A percentile compares a stretch with the other conserved stretches of the same genome.
phyloP scores from a whole-genome alignment of 1,139 yeast species.

The Williopsis jadinii region DNA sequence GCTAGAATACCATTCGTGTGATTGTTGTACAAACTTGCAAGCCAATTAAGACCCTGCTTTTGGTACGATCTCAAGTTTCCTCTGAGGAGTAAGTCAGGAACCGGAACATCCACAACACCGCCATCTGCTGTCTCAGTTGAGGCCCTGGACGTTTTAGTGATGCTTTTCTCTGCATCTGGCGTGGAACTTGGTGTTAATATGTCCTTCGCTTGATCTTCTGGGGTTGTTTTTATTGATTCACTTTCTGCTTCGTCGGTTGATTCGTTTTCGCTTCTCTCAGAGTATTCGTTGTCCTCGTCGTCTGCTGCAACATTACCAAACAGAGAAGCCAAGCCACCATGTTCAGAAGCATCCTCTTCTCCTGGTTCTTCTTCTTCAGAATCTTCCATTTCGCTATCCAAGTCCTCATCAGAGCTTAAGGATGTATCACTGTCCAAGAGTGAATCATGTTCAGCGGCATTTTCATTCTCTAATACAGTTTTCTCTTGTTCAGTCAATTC shows the following conservation, averaged over 20 bases:
- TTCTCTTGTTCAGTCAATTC: conserved; percentile 21
- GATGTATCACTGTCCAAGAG: conserved; percentile 22
- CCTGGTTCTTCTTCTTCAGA: conserved; percentile 7
- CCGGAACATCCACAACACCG: conserved; percentile 63
- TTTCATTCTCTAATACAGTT: conserved; percentile 16
- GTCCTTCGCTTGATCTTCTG: conserved; percentile 2
- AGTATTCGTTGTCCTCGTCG: conserved; percentile 19
- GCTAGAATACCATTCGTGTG: conserved; percentile 96
- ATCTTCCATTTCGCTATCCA: conserved; percentile 11
- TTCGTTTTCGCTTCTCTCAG: conserved; percentile 8
- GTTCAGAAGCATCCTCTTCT: background rate
- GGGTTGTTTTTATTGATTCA: conserved; percentile 1
- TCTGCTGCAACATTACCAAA: conserved; percentile 13
- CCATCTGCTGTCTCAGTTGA: conserved; percentile 23
- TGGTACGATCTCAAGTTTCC: conserved; percentile 90
- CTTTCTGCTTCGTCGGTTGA: conserved; percentile 3
- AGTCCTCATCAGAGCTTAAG: conserved; percentile 19
- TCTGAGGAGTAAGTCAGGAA: conserved; percentile 58
- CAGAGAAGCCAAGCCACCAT: conserved; percentile 21
- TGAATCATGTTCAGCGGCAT: conserved; percentile 17
- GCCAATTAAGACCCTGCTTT: conserved; percentile 95
- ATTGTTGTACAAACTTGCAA: conserved; percentile 87
- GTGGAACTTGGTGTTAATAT: conserved; percentile 23
- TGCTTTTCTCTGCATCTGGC: conserved; percentile 18
- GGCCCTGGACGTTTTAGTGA: conserved; percentile 8